phyloP scores from a whole-genome alignment of 1,284 basidiomycete species.

The Cutaneotrichosporon cutaneum region DNA sequence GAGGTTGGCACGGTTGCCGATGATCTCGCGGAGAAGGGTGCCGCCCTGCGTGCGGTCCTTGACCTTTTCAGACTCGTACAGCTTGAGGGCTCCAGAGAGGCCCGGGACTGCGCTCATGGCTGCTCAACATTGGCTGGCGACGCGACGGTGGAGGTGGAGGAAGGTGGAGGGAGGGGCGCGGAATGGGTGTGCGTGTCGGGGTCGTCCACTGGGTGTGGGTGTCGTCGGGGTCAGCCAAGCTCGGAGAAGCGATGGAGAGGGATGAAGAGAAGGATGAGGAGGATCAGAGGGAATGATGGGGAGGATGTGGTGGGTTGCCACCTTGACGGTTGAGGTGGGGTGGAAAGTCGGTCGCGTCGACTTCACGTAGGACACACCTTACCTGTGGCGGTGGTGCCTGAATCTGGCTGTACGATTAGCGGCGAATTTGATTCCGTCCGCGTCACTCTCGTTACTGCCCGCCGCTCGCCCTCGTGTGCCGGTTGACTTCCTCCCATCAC shows the following conservation, averaged over 20 bases:
- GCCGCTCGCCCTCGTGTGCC: not conserved
- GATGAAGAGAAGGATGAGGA: too few relatives aligned
- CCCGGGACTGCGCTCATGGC: slow-evolving; percentile 33
- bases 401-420: not conserved
- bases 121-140: slow-evolving; percentile 6
- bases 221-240: too few relatives aligned
- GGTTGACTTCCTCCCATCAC: too few relatives aligned
- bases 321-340: too few relatives aligned
- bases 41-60: slow-evolving; percentile 71
- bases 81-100: slow-evolving; percentile 57
- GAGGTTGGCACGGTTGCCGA: slow-evolving; percentile 62
- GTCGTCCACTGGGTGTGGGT: too few relatives aligned
- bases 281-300: not conserved
- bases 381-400: not conserved
- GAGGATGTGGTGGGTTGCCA: not conserved
- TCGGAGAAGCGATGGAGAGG: too few relatives aligned
- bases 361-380: not conserved
- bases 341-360: slow-evolving; percentile 9
- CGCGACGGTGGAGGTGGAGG: slow-evolving; percentile 4
- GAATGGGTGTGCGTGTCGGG: too few relatives aligned
- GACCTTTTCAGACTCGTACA: slow-evolving; percentile 65
- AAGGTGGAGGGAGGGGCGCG: not conserved
- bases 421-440: slow-evolving; percentile 2
- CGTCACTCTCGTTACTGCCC: not conserved
- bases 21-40: slow-evolving; percentile 60